phyloP scores from a whole-genome alignment of 1,139 yeast genomes.

The Scheffersomyces quercinus region DNA sequence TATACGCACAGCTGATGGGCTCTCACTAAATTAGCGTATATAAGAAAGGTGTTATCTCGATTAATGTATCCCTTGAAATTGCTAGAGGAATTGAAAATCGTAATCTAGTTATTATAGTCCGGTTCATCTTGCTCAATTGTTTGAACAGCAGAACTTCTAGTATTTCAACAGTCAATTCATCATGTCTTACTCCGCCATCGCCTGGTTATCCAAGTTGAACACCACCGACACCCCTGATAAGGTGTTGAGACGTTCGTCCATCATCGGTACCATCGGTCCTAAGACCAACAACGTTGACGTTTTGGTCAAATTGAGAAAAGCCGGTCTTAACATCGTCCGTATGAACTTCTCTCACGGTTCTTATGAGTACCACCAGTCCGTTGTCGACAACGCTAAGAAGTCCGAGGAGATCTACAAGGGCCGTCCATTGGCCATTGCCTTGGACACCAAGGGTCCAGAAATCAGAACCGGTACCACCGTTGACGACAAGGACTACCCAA shows the following conservation, averaged over 20 bases:
- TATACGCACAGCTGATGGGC: too few species aligned
- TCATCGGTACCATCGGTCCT: constrained; percentile 98
- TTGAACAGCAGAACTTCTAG: too few species aligned
- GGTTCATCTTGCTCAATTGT: too few species aligned
- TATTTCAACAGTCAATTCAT: not conserved
- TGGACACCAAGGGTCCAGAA: constrained; percentile 99
- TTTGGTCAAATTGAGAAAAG: constrained; percentile 86
- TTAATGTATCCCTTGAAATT: too few species aligned
- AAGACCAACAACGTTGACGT: constrained; percentile 89
- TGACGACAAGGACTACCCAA: constrained; percentile 77
- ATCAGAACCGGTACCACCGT: constrained; percentile 96
- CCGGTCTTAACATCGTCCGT: constrained; percentile 95
- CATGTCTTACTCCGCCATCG: constrained; percentile 33
- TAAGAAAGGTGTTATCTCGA: too few species aligned
- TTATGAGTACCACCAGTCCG: constrained; percentile 94
- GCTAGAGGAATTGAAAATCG: too few species aligned
- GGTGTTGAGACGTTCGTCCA: constrained; percentile 90
- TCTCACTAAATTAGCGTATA: too few species aligned
- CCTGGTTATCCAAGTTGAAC: constrained; percentile 85
- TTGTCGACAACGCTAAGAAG: constrained; percentile 92
- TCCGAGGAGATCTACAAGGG: constrained; percentile 90
- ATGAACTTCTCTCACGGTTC: constrained; percentile 99
- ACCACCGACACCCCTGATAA: constrained; percentile 77
- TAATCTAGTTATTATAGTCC: too few species aligned
- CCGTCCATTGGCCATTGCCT: constrained; percentile 96